These are phyloP conservation scores for Sporobolomyces pararoseus DNA, from an alignment of 768 basidiomycete species.

Conservation along the genomic window DNA sequence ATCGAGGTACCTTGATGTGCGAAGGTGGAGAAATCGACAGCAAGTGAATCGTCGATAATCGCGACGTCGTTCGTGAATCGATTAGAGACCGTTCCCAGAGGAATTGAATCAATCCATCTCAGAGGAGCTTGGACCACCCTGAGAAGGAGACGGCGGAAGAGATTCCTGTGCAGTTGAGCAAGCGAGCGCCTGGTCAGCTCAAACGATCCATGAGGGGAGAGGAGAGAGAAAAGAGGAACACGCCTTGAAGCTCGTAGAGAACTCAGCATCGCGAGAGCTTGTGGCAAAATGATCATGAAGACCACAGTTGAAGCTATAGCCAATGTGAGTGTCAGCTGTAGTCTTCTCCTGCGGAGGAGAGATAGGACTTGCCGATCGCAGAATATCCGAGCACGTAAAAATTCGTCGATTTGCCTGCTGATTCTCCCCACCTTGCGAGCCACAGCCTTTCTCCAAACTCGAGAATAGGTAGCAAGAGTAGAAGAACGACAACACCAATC, in stretches of 20 bases:
- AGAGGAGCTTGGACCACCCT: constrained; percentile 62
- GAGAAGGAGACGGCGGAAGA: constrained; percentile 59
- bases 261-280: constrained; percentile 1
- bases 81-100: constrained; percentile 72
- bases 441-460: constrained; percentile 32
- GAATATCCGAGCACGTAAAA: constrained; percentile 2
- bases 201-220: neutral
- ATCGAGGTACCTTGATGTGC: constrained; percentile 43
- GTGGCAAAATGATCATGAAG: neutral
- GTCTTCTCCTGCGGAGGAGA: neutral
- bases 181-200: neutral
- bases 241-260: constrained; percentile 16
- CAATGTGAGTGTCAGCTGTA: neutral
- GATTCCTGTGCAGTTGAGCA: neutral
- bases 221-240: too few relatives aligned
- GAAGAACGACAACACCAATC: neutral
- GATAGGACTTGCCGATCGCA: constrained; percentile 1
- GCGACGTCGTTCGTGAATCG: constrained; percentile 64
- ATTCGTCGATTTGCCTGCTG: constrained; percentile 1
- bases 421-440: constrained; percentile 22
- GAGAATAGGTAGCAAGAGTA: constrained; percentile 20
- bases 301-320: neutral
- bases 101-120: constrained; percentile 69
- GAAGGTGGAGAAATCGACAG: constrained; percentile 20
- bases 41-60: constrained; percentile 29